Evolutionary conservation across 2,329 filamentous ascomycete species (phyloP).

Genomic region (Trichoderma gracile): DNA sequence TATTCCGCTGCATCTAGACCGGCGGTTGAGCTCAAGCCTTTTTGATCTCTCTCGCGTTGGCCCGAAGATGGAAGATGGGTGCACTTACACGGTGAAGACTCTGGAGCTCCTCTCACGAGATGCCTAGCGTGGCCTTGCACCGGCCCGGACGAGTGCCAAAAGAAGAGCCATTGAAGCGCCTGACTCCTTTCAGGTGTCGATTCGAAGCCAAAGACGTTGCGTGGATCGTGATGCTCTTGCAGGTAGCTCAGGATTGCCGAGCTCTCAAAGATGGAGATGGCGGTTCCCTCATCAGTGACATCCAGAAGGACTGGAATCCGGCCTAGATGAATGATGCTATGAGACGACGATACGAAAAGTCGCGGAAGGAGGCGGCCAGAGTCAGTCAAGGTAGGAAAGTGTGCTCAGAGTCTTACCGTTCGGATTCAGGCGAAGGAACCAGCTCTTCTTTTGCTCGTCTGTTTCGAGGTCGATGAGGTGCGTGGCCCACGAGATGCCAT

Average conservation of each 20-base stretch:
- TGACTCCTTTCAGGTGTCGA: neutral
- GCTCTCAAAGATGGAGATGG: neutral
- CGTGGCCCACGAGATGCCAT: neutral
- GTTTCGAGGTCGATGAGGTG: conserved; percentile 2
- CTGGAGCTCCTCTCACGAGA: neutral
- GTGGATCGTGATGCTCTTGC: neutral
- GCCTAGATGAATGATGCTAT: neutral
- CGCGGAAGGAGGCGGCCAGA: no score
- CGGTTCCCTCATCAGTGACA: neutral
- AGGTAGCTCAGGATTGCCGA: conserved; percentile 2
- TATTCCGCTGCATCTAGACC: neutral
- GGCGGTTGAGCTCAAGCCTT: neutral
- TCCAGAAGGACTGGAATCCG: conserved; percentile 9
- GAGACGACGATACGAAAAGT: no score
- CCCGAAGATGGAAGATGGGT: neutral
- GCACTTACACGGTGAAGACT: neutral
- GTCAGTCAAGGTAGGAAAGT: no score
- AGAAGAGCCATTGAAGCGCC: conserved; percentile 12
- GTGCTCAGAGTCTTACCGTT: neutral
- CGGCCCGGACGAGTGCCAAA: conserved; percentile 9
- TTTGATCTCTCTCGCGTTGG: neutral
- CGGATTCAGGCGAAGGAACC: conserved; percentile 16
- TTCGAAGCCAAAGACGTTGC: neutral
- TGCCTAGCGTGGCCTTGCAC: conserved; percentile 2
- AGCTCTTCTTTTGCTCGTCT: conserved; percentile 3